Evolutionary conservation across 768 basidiomycete species (phyloP).

Genomic region (Amanita rubescens): DNA sequence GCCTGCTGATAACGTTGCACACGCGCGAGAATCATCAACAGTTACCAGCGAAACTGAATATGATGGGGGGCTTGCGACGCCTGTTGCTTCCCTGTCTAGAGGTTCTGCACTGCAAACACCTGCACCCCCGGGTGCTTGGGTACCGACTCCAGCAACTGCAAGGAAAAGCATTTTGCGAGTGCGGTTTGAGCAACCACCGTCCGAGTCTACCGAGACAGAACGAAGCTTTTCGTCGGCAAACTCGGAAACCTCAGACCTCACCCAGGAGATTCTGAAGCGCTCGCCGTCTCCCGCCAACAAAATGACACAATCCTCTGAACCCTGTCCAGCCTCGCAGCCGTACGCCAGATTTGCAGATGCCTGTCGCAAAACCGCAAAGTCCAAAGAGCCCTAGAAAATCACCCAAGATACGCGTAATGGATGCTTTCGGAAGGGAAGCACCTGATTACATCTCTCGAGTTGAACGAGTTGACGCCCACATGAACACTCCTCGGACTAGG

Average conservation of each 20-base stretch:
- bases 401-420: conserved; percentile 55
- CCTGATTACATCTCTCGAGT: conserved; percentile 8
- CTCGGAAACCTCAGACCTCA: background rate
- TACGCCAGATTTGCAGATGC: conserved; percentile 14
- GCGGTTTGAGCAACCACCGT: conserved; percentile 45
- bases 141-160: conserved; percentile 41
- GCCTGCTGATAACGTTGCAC: conserved; percentile 5
- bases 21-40: background rate
- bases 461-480: conserved; percentile 2
- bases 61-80: conserved; percentile 35
- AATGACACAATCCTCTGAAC: background rate
- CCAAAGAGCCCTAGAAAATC: conserved; percentile 34
- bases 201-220: conserved; percentile 12
- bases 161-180: conserved; percentile 63
- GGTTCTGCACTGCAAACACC: conserved; percentile 49
- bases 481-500: conserved; percentile 21
- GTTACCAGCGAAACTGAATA: conserved; percentile 15
- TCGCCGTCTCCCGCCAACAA: background rate
- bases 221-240: background rate
- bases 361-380: conserved; percentile 5
- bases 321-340: background rate
- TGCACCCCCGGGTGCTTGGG: conserved; percentile 64
- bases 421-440: conserved; percentile 58
- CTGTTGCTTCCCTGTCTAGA: conserved; percentile 42
- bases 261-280: background rate